These are phyloP conservation scores for Aurifilum marmelostoma DNA, from an alignment of 2,329 filamentous ascomycete genomes.

Conservation along the genomic window DNA sequence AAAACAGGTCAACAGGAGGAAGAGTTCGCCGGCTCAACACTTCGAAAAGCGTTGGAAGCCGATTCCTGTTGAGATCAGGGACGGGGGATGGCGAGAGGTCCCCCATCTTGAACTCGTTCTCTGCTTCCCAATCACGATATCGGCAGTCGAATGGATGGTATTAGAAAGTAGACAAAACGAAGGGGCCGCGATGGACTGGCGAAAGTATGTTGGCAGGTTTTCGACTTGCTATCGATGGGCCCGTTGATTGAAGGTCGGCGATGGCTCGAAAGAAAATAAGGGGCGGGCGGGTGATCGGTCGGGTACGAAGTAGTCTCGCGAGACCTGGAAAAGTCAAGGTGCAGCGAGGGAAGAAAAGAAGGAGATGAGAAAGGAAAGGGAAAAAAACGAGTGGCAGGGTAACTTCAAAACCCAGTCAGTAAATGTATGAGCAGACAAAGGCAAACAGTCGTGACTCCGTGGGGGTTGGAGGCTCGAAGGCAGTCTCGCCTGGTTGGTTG, in stretches of 20 bases:
- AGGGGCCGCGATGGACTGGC: background rate
- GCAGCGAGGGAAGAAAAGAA: no score
- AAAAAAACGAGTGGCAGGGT: constrained; percentile 25
- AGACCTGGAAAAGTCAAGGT: constrained; percentile 11
- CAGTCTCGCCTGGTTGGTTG: background rate
- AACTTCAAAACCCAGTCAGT: constrained; percentile 19
- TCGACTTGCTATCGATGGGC: constrained; percentile 19
- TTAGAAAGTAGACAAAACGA: background rate
- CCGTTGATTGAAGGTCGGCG: constrained; percentile 9
- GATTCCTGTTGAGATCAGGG: constrained; percentile 70
- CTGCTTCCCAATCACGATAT: background rate
- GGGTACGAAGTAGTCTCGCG: background rate
- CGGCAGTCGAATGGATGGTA: constrained; percentile 1
- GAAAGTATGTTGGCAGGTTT: constrained; percentile 6
- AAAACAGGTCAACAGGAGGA: constrained; percentile 94
- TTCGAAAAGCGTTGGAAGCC: constrained; percentile 93
- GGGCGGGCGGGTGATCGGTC: background rate
- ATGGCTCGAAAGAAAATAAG: constrained; percentile 13
- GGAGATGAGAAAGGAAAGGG: constrained; percentile 15
- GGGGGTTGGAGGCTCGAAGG: constrained; percentile 5
- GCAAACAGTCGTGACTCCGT: constrained; percentile 20
- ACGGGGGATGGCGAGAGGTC: constrained; percentile 54
- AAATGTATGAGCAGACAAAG: constrained; percentile 16
- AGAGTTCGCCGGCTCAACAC: constrained; percentile 93
- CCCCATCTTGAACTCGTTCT: constrained; percentile 40